phyloP scores from a whole-genome alignment of 768 basidiomycete genomes.

The Fibroporia radiculosa region DNA sequence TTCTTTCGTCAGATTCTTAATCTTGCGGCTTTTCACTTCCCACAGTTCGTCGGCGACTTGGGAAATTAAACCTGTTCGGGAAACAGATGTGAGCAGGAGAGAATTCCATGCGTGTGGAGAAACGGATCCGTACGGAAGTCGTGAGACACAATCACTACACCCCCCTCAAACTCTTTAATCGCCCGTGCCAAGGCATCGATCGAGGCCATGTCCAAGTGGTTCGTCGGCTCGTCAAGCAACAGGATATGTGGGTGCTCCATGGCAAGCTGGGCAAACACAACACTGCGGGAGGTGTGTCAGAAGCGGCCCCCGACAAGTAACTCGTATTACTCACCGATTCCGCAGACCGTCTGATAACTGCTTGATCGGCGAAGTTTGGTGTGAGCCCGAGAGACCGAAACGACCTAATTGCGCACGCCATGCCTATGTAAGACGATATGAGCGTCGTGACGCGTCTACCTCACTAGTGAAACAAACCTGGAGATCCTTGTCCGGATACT shows the following conservation, averaged over 20 bases:
- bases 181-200: slow-evolving; percentile 94
- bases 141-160: slow-evolving; percentile 98
- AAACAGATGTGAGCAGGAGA: slow-evolving; percentile 5
- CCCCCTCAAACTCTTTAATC: slow-evolving; percentile 96
- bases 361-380: slow-evolving; percentile 90
- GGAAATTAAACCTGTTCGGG: slow-evolving; percentile 70
- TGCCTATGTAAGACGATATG: slow-evolving; percentile 39
- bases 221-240: slow-evolving; percentile 90
- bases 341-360: slow-evolving; percentile 94
- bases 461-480: slow-evolving; percentile 36
- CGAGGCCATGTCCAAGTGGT: slow-evolving; percentile 96
- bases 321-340: slow-evolving; percentile 63
- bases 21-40: slow-evolving; percentile 95
- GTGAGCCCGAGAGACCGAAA: slow-evolving; percentile 89
- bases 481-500: slow-evolving; percentile 91
- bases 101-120: slow-evolving; percentile 1
- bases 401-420: slow-evolving; percentile 94
- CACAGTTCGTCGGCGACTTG: slow-evolving; percentile 99
- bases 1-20: slow-evolving; percentile 84
- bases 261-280: slow-evolving; percentile 92
- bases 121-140: slow-evolving; percentile 77
- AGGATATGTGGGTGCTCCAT: slow-evolving; percentile 98
- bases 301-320: slow-evolving; percentile 1
- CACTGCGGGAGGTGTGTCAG: slow-evolving; percentile 36
- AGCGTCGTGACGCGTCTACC: no score